Conservation (phyloP, 768 basidiomycete genomes). For the Tulasnella sp. region DNA sequence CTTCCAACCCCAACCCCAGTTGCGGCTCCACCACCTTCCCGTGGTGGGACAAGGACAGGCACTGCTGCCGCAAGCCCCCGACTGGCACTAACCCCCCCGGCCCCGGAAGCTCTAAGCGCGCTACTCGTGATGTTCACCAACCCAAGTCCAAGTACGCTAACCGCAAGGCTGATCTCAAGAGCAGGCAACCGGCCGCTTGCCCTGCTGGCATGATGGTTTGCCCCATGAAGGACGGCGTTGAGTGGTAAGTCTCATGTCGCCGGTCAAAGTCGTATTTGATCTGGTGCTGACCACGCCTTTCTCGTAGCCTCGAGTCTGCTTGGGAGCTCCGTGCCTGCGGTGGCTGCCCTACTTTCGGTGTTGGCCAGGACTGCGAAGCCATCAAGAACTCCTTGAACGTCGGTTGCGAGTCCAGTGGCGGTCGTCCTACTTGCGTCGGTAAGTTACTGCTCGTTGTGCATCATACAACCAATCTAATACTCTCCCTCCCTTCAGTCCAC, state of each 20-base stretch:
- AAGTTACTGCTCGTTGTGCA: not conserved
- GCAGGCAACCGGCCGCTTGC: constrained; percentile 39
- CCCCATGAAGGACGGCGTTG: constrained; percentile 52
- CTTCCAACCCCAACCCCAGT: constrained; percentile 12
- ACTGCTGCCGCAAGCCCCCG: constrained; percentile 28
- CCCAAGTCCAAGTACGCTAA: not conserved
- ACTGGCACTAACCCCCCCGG: constrained; percentile 10
- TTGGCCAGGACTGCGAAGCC: constrained; percentile 66
- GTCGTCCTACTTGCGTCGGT: not conserved
- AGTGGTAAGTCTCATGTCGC: constrained; percentile 43
- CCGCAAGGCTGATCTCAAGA: constrained; percentile 11
- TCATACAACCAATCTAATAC: no score
- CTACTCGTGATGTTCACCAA: not conserved
- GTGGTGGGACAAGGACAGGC: constrained; percentile 32
- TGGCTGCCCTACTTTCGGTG: constrained; percentile 61
- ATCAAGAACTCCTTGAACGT: constrained; percentile 66
- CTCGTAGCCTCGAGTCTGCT: constrained; percentile 49
- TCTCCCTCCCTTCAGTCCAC: not conserved
- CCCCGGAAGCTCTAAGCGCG: not conserved
- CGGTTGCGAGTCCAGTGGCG: constrained; percentile 53
- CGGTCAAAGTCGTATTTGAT: not conserved
- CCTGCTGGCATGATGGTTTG: constrained; percentile 55
- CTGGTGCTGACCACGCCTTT: not conserved
- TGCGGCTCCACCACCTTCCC: constrained; percentile 11
- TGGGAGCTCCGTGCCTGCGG: constrained; percentile 70